Evolutionary conservation across 805 yeast genomes (phyloP).

Genomic region (Pichia eremophila): DNA sequence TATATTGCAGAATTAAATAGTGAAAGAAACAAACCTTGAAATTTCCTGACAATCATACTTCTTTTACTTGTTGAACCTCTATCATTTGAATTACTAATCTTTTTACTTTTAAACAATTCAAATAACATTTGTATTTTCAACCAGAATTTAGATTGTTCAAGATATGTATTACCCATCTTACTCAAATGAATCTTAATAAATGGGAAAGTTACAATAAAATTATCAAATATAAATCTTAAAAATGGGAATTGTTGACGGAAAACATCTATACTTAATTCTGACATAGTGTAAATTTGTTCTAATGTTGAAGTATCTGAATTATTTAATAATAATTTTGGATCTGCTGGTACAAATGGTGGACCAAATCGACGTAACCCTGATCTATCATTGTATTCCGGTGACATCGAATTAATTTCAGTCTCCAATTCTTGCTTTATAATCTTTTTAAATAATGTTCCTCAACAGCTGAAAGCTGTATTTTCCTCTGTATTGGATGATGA

Average conservation of each 20-base stretch:
- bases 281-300: slow-evolving; percentile 13
- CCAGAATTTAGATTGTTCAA: slow-evolving; percentile 48
- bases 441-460: slow-evolving; percentile 87
- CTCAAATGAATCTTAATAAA: slow-evolving; percentile 46
- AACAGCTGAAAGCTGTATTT: slow-evolving; percentile 35
- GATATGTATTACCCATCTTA: slow-evolving; percentile 9
- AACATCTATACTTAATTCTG: slow-evolving; percentile 13
- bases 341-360: slow-evolving; percentile 53
- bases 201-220: slow-evolving; percentile 65
- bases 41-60: slow-evolving; percentile 47
- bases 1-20: slow-evolving; percentile 70
- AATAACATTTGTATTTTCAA: slow-evolving; percentile 72
- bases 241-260: slow-evolving; percentile 49
- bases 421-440: slow-evolving; percentile 53
- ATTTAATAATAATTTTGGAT: slow-evolving; percentile 29
- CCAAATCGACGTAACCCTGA: slow-evolving; percentile 65
- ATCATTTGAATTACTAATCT: slow-evolving; percentile 65
- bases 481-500: not conserved
- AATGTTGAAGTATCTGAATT: slow-evolving; percentile 7
- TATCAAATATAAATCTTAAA: slow-evolving; percentile 52
- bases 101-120: slow-evolving; percentile 66
- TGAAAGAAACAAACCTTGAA: slow-evolving; percentile 55
- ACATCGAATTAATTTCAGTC: slow-evolving; percentile 49
- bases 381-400: slow-evolving; percentile 39
- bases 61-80: slow-evolving; percentile 69